Evolutionary conservation across 805 yeast genomes (phyloP).

Genomic region (Cyberlindnera samutprakarnensis): DNA sequence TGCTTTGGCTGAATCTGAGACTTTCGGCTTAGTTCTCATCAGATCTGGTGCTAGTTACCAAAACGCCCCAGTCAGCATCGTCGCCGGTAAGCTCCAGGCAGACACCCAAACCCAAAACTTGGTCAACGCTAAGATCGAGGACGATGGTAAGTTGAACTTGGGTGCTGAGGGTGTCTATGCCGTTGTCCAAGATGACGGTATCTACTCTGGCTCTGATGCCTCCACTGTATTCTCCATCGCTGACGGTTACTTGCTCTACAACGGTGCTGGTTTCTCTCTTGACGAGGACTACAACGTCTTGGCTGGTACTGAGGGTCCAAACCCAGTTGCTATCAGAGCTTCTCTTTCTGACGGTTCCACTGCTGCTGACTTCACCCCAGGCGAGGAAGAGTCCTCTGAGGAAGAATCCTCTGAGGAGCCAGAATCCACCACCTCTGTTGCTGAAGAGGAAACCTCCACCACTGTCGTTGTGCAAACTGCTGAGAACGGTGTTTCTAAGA

Average conservation of each 20-base stretch:
- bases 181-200: conserved; percentile 20
- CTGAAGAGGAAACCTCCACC: conserved; percentile 8
- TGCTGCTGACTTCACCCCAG: conserved; percentile 6
- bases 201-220: conserved; percentile 23
- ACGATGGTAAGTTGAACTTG: conserved; percentile 25
- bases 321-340: conserved; percentile 16
- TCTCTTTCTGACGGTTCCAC: conserved; percentile 14
- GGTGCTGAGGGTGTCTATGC: conserved; percentile 24
- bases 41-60: conserved; percentile 30
- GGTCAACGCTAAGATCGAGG: conserved; percentile 21
- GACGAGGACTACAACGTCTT: conserved; percentile 20
- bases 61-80: conserved; percentile 22
- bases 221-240: conserved; percentile 33
- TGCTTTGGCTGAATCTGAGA: conserved; percentile 29
- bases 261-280: conserved; percentile 31
- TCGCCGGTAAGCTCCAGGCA: conserved; percentile 12
- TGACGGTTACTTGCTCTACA: conserved; percentile 29
- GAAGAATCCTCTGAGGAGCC: too few relatives aligned
- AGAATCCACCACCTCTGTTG: conserved; percentile 2
- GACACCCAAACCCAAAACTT: conserved; percentile 10
- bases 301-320: conserved; percentile 8
- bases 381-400: too few relatives aligned
- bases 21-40: conserved; percentile 27
- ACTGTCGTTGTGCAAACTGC: too few relatives aligned
- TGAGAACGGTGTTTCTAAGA: conserved; percentile 23